Conservation (phyloP, 2,329 filamentous ascomycete genomes). For the Neodidymelliopsis sp. region DNA sequence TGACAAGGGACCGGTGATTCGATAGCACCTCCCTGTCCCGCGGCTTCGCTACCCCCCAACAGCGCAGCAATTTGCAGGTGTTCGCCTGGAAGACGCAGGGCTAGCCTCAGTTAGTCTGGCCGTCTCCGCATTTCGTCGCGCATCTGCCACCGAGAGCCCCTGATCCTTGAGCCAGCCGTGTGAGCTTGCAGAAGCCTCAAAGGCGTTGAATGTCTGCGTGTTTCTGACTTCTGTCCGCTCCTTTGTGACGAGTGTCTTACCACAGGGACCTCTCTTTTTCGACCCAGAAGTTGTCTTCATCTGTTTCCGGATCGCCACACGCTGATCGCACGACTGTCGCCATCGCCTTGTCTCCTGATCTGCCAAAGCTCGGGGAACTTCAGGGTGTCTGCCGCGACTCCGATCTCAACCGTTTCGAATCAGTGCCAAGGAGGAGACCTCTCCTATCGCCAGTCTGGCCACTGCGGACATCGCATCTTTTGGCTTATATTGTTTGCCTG, state of each 20-base stretch:
- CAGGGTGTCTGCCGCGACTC: slow-evolving; percentile 36
- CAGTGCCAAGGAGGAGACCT: slow-evolving; percentile 40
- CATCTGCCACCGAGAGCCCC: slow-evolving; percentile 50
- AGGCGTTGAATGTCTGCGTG: slow-evolving; percentile 48
- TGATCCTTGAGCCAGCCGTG: slow-evolving; percentile 49
- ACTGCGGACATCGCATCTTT: slow-evolving; percentile 27
- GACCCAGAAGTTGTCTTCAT: slow-evolving; percentile 28
- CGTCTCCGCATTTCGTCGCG: slow-evolving; percentile 52
- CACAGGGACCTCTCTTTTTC: slow-evolving; percentile 32
- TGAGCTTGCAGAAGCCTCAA: slow-evolving; percentile 51
- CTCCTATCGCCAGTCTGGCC: slow-evolving; percentile 33
- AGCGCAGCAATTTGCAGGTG: slow-evolving; percentile 49
- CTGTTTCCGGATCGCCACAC: slow-evolving; percentile 31
- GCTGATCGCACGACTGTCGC: slow-evolving; percentile 30
- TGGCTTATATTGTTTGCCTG: slow-evolving; percentile 31
- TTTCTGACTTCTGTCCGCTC: slow-evolving; percentile 42
- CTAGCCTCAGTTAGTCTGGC: slow-evolving; percentile 49
- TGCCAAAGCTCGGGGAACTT: slow-evolving; percentile 32
- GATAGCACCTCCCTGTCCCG: slow-evolving; percentile 39
- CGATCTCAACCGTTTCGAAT: slow-evolving; percentile 43
- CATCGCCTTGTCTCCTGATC: slow-evolving; percentile 30
- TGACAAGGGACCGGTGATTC: slow-evolving; percentile 41
- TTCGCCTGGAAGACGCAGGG: slow-evolving; percentile 49
- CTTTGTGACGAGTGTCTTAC: slow-evolving; percentile 46
- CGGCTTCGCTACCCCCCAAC: slow-evolving; percentile 45